Conservation (phyloP, 2,329 filamentous ascomycete genomes). For the Colletotrichum simmondsii region DNA sequence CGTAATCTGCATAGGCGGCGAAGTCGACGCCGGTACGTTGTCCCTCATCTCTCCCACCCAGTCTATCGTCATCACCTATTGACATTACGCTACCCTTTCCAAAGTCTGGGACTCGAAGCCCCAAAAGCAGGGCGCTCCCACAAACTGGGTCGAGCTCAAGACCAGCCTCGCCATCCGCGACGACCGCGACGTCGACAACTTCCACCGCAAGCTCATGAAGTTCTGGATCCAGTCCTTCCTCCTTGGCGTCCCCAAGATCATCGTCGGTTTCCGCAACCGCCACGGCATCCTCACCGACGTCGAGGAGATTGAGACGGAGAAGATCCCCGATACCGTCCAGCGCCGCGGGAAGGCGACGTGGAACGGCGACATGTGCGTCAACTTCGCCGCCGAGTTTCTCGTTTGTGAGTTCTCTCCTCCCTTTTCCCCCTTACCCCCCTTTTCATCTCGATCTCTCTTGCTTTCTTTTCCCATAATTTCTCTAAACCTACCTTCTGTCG, state of each 20-base stretch:
- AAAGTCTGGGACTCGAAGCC: slow-evolving; percentile 86
- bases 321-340: slow-evolving; percentile 81
- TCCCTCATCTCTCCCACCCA: background rate
- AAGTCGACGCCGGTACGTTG: slow-evolving; percentile 84
- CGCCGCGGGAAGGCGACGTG: slow-evolving; percentile 74
- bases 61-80: background rate
- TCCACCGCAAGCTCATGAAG: slow-evolving; percentile 91
- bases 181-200: slow-evolving; percentile 76
- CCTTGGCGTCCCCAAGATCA: slow-evolving; percentile 89
- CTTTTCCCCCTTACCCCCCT: too few relatives aligned
- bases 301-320: slow-evolving; percentile 83
- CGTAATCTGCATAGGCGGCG: slow-evolving; percentile 84
- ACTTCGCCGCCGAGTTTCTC: slow-evolving; percentile 83
- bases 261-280: slow-evolving; percentile 86
- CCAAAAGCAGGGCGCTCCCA: slow-evolving; percentile 68
- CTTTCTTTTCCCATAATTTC: background rate
- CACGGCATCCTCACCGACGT: slow-evolving; percentile 77
- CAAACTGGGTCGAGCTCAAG: slow-evolving; percentile 96
- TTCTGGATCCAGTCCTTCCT: slow-evolving; percentile 98
- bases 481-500: background rate
- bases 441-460: too few relatives aligned
- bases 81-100: slow-evolving; percentile 10
- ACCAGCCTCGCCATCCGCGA: slow-evolving; percentile 80
- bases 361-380: slow-evolving; percentile 95
- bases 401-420: slow-evolving; percentile 67